Percentiles rank a stretch among this genome's conserved stretches.
phyloP scores from a whole-genome alignment of 768 basidiomycete species.

The Termitomyces sp. region DNA sequence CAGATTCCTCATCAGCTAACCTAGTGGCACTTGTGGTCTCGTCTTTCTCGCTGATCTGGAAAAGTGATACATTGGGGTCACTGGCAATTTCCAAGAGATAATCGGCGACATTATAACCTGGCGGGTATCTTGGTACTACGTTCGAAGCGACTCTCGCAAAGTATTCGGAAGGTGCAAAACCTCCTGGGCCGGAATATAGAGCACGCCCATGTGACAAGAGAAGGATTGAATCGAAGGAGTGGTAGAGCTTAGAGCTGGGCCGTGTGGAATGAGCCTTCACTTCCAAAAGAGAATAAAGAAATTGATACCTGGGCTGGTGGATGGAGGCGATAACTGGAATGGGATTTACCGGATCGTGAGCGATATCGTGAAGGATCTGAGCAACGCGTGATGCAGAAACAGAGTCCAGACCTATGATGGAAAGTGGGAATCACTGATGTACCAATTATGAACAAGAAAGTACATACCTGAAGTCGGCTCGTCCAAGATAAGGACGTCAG shows the following conservation, averaged over 20 bases:
- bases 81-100: constrained; percentile 88
- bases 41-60: constrained; percentile 25
- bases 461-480: constrained; percentile 69
- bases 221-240: constrained; percentile 78
- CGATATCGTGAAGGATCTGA: constrained; percentile 72
- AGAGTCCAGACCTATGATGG: constrained; percentile 66
- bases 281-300: constrained; percentile 5
- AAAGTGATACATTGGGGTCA: constrained; percentile 49
- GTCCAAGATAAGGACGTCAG: constrained; percentile 83
- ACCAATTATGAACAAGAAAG: not conserved
- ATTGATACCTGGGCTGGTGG: constrained; percentile 73
- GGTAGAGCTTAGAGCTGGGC: constrained; percentile 74
- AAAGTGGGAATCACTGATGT: not conserved
- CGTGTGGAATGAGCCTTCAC: not conserved
- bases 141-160: constrained; percentile 47
- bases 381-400: constrained; percentile 82
- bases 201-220: constrained; percentile 75
- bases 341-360: constrained; percentile 61
- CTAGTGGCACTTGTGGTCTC: not conserved
- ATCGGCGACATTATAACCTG: constrained; percentile 91
- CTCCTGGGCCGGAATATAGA: constrained; percentile 77
- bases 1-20: not conserved
- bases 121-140: constrained; percentile 50
- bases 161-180: constrained; percentile 62
- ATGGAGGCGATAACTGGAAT: constrained; percentile 85